phyloP scores from a whole-genome alignment of 108 stramenopile genomes.

The Nitzschia palea region DNA sequence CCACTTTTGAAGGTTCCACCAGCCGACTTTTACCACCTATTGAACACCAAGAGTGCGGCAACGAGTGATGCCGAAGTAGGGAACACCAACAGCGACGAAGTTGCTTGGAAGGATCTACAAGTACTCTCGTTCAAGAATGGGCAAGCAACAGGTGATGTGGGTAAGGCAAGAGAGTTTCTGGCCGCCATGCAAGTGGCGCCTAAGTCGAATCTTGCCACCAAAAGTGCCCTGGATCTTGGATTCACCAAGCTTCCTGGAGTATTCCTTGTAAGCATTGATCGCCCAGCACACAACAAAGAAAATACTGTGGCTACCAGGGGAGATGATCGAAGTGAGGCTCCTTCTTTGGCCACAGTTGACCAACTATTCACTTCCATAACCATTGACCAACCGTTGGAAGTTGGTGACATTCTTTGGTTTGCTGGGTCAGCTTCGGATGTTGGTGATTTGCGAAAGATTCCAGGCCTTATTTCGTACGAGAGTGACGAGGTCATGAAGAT shows the following conservation, averaged over 20 bases:
- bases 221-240: slow-evolving; percentile 57
- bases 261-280: slow-evolving; percentile 76
- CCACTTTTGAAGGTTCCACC: slow-evolving; percentile 65
- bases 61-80: not conserved
- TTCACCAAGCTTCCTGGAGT: slow-evolving; percentile 68
- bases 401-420: slow-evolving; percentile 76
- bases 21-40: slow-evolving; percentile 48
- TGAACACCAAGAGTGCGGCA: not conserved
- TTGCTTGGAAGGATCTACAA: slow-evolving; percentile 65
- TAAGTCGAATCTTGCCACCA: slow-evolving; percentile 53
- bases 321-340: slow-evolving; percentile 59
- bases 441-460: slow-evolving; percentile 75
- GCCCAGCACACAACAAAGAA: slow-evolving; percentile 33
- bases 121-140: slow-evolving; percentile 43
- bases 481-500: slow-evolving; percentile 74
- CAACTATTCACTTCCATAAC: slow-evolving; percentile 24
- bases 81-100: slow-evolving; percentile 14
- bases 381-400: slow-evolving; percentile 36
- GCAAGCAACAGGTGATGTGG: not conserved
- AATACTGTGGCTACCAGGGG: slow-evolving; percentile 9
- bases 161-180: slow-evolving; percentile 58
- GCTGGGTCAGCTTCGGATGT: slow-evolving; percentile 50
- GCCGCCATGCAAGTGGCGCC: slow-evolving; percentile 67
- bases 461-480: slow-evolving; percentile 65
- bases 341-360: slow-evolving; percentile 4